Evolutionary conservation across 768 basidiomycete species (phyloP).

Genomic region (Pleurotus sapidus): DNA sequence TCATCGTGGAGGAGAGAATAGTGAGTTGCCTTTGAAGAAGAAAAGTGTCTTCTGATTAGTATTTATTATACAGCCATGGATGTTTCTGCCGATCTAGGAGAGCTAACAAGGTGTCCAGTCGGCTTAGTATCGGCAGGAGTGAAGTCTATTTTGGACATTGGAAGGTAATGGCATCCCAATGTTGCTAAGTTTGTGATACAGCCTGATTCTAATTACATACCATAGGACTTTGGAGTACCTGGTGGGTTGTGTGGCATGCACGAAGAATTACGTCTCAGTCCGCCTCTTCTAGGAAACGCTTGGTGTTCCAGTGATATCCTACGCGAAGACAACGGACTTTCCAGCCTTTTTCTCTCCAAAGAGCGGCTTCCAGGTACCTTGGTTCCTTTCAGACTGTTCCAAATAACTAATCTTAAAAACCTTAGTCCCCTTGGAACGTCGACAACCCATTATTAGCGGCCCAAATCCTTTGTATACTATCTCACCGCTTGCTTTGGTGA

Average conservation of each 20-base stretch:
- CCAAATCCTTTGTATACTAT: conserved; percentile 55
- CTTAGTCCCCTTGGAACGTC: conserved; percentile 80
- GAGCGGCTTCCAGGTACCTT: conserved; percentile 73
- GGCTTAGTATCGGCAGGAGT: conserved; percentile 91
- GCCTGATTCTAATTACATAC: background rate
- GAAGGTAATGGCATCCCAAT: conserved; percentile 39
- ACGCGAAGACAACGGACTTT: conserved; percentile 73
- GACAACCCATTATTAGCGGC: conserved; percentile 67
- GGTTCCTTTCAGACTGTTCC: background rate
- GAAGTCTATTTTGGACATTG: conserved; percentile 94
- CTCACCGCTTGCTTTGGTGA: too few species aligned
- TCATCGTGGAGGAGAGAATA: conserved; percentile 52
- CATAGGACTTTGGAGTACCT: conserved; percentile 5
- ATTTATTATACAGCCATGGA: conserved; percentile 68
- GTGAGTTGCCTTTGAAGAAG: conserved; percentile 20
- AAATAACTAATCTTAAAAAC: background rate
- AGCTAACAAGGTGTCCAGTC: conserved; percentile 86
- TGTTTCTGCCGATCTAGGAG: conserved; percentile 90
- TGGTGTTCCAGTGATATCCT: conserved; percentile 88
- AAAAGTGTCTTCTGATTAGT: background rate
- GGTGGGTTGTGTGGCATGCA: background rate
- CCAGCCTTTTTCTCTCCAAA: conserved; percentile 90
- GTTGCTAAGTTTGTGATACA: background rate
- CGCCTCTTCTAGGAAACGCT: conserved; percentile 73
- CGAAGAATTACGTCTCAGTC: too few species aligned